These are phyloP conservation scores for Yamadazyma nakazawae DNA, from an alignment of 805 yeast species.

Conservation along the genomic window DNA sequence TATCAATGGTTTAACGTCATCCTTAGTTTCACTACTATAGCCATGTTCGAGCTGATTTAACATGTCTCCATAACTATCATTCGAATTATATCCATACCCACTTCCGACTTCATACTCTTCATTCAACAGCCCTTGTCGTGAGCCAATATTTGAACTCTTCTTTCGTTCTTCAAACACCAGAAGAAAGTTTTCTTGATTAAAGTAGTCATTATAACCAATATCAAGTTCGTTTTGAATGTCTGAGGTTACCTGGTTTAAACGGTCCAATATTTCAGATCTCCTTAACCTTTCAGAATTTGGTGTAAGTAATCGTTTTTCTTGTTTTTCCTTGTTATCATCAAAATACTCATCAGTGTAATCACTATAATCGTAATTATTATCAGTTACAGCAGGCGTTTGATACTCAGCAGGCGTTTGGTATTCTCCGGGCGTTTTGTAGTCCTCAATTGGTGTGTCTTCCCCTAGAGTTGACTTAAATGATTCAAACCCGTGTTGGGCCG, in stretches of 20 bases:
- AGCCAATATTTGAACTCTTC: not conserved
- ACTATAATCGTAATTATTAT: conserved; percentile 3
- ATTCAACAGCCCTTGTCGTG: not conserved
- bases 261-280: conserved; percentile 35
- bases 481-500: too few species aligned
- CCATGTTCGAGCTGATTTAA: conserved; percentile 35
- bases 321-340: conserved; percentile 2
- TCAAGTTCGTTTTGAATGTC: conserved; percentile 32
- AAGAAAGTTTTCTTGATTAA: not conserved
- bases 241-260: conserved; percentile 37
- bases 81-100: not conserved
- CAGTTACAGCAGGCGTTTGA: not conserved
- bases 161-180: conserved; percentile 2
- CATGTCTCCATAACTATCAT: conserved; percentile 3
- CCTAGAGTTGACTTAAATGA: too few species aligned
- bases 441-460: too few species aligned
- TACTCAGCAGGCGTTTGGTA: conserved; percentile 3
- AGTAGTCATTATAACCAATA: conserved; percentile 15
- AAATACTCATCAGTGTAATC: conserved; percentile 6
- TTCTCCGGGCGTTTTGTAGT: not conserved
- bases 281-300: conserved; percentile 21
- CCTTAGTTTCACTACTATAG: conserved; percentile 25
- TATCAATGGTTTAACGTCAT: conserved; percentile 1
- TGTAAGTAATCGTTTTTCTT: conserved; percentile 2
- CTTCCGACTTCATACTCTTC: not conserved